phyloP scores from a whole-genome alignment of 2,329 filamentous ascomycete genomes.

The Exserohilum rostratum region DNA sequence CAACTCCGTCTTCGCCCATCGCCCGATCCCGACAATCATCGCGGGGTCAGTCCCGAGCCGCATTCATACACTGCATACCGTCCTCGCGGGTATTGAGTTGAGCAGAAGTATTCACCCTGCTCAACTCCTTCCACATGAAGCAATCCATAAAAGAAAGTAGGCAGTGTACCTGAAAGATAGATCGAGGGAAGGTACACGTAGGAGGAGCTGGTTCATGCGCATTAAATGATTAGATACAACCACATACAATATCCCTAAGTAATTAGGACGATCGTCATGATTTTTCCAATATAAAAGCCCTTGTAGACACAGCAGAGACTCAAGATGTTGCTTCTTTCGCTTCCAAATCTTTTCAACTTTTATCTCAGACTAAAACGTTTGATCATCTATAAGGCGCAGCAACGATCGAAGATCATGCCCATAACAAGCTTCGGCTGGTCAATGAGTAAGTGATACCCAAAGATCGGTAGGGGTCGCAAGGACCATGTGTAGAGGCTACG shows the following conservation, averaged over 20 bases:
- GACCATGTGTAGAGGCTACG: too few relatives aligned
- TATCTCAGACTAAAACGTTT: neutral
- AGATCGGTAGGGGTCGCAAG: too few relatives aligned
- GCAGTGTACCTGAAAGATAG: neutral
- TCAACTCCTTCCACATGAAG: neutral
- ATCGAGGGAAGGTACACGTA: neutral
- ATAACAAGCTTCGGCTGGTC: neutral
- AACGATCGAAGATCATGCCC: neutral
- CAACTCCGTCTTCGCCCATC: constrained; percentile 11
- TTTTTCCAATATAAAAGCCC: neutral
- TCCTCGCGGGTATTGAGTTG: constrained; percentile 4
- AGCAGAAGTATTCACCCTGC: neutral
- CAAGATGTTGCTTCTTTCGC: neutral
- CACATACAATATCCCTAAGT: neutral
- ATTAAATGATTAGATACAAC: neutral
- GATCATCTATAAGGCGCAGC: neutral
- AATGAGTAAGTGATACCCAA: too few relatives aligned
- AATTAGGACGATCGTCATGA: neutral
- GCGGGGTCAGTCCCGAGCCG: constrained; percentile 15
- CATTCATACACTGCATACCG: constrained; percentile 15
- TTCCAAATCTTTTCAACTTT: neutral
- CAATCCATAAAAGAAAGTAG: neutral
- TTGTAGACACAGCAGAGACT: neutral
- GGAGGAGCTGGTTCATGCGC: neutral
- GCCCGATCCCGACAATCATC: constrained; percentile 10